Percentiles rank a stretch among this genome's conserved stretches.
These are phyloP conservation scores for Polyporus arcularius DNA, from an alignment of 768 basidiomycete genomes.

Conservation along the genomic window DNA sequence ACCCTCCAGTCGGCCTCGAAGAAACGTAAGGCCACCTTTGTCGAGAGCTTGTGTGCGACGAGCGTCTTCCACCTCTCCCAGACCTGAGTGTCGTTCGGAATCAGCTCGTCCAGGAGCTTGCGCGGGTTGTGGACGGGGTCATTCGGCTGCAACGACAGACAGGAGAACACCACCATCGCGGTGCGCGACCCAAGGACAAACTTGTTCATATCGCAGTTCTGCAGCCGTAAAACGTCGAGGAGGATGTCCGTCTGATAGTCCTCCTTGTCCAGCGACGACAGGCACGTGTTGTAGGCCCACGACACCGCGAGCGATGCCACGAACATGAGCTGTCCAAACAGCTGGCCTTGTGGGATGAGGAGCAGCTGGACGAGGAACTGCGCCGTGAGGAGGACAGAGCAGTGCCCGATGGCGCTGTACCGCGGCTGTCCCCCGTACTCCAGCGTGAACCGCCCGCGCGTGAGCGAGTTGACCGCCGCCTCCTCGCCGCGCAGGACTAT, in stretches of 20 bases:
- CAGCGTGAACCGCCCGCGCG: constrained; percentile 16
- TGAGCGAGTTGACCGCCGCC: constrained; percentile 17
- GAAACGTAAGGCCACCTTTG: background rate
- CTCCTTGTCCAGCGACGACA: constrained; percentile 19
- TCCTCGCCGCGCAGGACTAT: constrained; percentile 14
- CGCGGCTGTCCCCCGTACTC: constrained; percentile 3
- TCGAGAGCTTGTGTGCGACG: background rate
- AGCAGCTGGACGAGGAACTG: constrained; percentile 19
- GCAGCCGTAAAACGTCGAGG: constrained; percentile 1
- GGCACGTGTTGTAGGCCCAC: constrained; percentile 20
- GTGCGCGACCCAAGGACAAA: constrained; percentile 11
- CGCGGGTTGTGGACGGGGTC: background rate
- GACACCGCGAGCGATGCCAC: constrained; percentile 15
- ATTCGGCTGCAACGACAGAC: constrained; percentile 2
- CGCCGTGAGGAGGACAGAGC: constrained; percentile 10
- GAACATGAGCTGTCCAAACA: constrained; percentile 20
- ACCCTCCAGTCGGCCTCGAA: constrained; percentile 2
- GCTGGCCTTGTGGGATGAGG: constrained; percentile 18
- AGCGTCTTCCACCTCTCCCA: constrained; percentile 14
- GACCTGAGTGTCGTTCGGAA: constrained; percentile 14
- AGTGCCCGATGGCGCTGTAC: constrained; percentile 9
- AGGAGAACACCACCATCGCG: constrained; percentile 11
- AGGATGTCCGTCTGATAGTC: constrained; percentile 16
- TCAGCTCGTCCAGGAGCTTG: constrained; percentile 13
- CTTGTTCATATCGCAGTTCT: background rate